Conservation (phyloP, 1,139 yeast genomes). For the Pichia sp. region DNA sequence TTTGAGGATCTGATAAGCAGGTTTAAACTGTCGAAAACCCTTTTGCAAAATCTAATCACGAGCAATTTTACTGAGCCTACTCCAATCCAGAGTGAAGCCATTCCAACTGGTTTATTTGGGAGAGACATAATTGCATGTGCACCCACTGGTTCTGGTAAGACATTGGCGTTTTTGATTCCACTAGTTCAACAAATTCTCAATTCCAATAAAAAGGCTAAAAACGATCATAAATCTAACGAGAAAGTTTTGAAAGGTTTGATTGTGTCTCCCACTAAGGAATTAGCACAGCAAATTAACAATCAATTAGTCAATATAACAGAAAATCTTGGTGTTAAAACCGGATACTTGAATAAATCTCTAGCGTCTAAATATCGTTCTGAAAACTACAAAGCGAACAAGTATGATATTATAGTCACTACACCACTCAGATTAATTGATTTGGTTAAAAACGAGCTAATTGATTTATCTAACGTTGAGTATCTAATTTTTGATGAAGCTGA, state of each 20-base stretch:
- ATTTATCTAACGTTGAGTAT: constrained; percentile 59
- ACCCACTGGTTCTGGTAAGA: constrained; percentile 96
- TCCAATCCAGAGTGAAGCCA: constrained; percentile 75
- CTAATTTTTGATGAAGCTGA: constrained; percentile 94
- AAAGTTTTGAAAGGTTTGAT: constrained; percentile 56
- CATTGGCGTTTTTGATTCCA: constrained; percentile 85
- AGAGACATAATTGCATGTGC: constrained; percentile 53
- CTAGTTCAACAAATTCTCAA: constrained; percentile 49
- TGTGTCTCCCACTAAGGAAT: constrained; percentile 87
- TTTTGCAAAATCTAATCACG: constrained; percentile 58
- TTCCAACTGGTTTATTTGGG: constrained; percentile 26
- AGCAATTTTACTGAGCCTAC: constrained; percentile 82
- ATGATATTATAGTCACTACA: constrained; percentile 77
- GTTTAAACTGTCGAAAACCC: constrained; percentile 54
- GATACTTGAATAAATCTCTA: constrained; percentile 66
- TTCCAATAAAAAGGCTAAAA: constrained; percentile 12
- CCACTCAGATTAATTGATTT: constrained; percentile 84
- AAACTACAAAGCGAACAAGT: constrained; percentile 52
- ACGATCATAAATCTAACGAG: constrained; percentile 11
- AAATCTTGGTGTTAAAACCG: constrained; percentile 52
- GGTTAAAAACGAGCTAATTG: constrained; percentile 51
- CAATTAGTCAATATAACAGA: constrained; percentile 56
- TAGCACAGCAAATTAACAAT: constrained; percentile 77
- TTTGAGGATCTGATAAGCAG: constrained; percentile 71
- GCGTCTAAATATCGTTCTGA: constrained; percentile 61